Evolutionary conservation across 345 rosid species (phyloP).

Genomic region (Dimocarpus longan): DNA sequence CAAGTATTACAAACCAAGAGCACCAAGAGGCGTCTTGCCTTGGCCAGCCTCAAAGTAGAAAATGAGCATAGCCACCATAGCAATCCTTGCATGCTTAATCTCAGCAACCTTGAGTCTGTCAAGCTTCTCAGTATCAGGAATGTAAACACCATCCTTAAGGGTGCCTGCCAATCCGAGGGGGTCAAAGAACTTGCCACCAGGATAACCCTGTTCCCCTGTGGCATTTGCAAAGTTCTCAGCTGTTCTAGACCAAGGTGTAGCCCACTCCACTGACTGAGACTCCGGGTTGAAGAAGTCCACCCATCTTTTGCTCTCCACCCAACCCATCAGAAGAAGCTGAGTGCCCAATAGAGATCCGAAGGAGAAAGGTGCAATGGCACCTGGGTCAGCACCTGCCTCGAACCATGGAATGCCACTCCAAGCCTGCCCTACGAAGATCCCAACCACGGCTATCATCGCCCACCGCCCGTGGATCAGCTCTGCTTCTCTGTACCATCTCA

Average conservation of each 20-base stretch:
- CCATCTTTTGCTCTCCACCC: conserved; percentile 99
- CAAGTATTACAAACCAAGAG: conserved; percentile 67
- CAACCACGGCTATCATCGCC: conserved; percentile 93
- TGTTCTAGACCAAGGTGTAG: conserved; percentile 92
- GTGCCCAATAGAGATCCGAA: conserved; percentile 87
- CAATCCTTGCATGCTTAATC: conserved; percentile 94
- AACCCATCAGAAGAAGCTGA: conserved; percentile 94
- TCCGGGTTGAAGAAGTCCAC: conserved; percentile 97
- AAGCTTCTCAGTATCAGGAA: conserved; percentile 78
- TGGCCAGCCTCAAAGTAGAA: conserved; percentile 98
- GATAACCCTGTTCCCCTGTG: conserved; percentile 96
- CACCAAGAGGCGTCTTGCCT: conserved; percentile 96
- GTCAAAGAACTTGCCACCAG: conserved; percentile 95
- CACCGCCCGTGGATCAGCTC: conserved; percentile 98
- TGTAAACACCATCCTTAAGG: conserved; percentile 58
- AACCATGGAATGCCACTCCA: conserved; percentile 99
- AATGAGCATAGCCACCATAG: conserved; percentile 92
- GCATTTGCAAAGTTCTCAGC: conserved; percentile 86
- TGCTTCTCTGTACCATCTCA: conserved; percentile 97
- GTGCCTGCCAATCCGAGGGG: conserved; percentile 82
- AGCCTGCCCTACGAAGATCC: conserved; percentile 90
- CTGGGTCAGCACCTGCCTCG: conserved; percentile 93
- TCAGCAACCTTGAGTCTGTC: conserved; percentile 92
- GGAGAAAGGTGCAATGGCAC: conserved; percentile 87
- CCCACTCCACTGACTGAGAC: conserved; percentile 96